These are phyloP conservation scores for Epichloe sp. DNA, from an alignment of 2,329 filamentous ascomycete species.

Conservation along the genomic window DNA sequence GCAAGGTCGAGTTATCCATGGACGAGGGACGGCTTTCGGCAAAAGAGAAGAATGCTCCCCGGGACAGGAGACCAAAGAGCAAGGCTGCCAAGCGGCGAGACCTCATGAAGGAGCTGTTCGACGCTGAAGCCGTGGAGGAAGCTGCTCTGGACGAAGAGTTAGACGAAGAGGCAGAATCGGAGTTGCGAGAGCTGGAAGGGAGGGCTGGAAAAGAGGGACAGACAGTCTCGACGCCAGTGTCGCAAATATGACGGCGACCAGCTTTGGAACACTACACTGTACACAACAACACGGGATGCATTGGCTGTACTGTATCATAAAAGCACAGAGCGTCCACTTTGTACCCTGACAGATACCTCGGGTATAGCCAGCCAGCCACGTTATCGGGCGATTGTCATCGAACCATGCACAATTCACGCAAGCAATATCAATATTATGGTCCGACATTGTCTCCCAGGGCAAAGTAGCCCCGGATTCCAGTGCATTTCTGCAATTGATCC, in stretches of 20 bases:
- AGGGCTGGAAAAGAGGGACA: background rate
- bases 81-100: slow-evolving; percentile 24
- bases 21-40: slow-evolving; percentile 24
- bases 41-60: slow-evolving; percentile 23
- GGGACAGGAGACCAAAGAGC: slow-evolving; percentile 28
- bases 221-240: background rate
- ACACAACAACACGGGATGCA: background rate
- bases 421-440: too few relatives aligned
- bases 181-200: slow-evolving; percentile 8
- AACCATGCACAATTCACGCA: too few relatives aligned
- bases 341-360: too few relatives aligned
- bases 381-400: too few relatives aligned
- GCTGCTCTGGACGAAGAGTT: slow-evolving; percentile 18
- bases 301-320: background rate
- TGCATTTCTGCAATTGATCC: too few relatives aligned
- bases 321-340: background rate
- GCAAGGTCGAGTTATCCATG: slow-evolving; percentile 24
- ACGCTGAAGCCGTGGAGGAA: slow-evolving; percentile 21
- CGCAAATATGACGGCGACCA: background rate
- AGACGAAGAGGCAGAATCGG: slow-evolving; percentile 18
- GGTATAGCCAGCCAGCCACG: too few relatives aligned
- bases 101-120: slow-evolving; percentile 26
- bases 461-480: too few relatives aligned
- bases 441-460: too few relatives aligned
- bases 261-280: background rate